Conservation (phyloP, 139 green algal species). For the Chlamydomonas incerta region DNA sequence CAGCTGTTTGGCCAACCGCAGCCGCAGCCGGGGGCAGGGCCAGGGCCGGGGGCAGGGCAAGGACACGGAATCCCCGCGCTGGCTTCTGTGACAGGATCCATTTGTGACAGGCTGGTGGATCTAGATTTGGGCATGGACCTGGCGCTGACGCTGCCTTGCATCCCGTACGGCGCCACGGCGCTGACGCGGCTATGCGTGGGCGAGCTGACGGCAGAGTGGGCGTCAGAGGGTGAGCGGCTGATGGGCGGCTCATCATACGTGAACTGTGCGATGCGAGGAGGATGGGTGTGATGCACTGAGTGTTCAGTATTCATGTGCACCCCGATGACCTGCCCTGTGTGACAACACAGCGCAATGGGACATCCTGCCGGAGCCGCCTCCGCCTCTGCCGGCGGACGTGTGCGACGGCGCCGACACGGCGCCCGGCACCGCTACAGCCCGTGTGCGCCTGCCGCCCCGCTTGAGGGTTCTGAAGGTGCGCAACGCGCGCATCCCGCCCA, state of each 20-base stretch:
- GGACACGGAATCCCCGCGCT: no score
- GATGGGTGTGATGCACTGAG: no score
- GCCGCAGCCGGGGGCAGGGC: no score
- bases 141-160: slow-evolving; percentile 8
- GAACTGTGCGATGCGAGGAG: no score
- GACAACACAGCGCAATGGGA: background rate
- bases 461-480: background rate
- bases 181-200: slow-evolving; percentile 13
- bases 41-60: no score
- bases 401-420: background rate
- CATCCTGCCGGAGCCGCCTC: slow-evolving; percentile 2
- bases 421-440: background rate
- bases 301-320: no score
- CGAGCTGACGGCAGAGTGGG: slow-evolving; percentile 13
- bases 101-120: background rate
- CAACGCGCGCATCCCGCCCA: background rate
- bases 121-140: slow-evolving; percentile 6
- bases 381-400: background rate
- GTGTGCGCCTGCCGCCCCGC: slow-evolving; percentile 18
- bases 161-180: background rate
- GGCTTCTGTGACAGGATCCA: no score
- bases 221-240: background rate
- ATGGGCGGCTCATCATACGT: no score
- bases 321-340: no score
- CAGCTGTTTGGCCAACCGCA: no score